Conservation (phyloP, 106 monocot genomes). For the Vanilla planifolia region DNA sequence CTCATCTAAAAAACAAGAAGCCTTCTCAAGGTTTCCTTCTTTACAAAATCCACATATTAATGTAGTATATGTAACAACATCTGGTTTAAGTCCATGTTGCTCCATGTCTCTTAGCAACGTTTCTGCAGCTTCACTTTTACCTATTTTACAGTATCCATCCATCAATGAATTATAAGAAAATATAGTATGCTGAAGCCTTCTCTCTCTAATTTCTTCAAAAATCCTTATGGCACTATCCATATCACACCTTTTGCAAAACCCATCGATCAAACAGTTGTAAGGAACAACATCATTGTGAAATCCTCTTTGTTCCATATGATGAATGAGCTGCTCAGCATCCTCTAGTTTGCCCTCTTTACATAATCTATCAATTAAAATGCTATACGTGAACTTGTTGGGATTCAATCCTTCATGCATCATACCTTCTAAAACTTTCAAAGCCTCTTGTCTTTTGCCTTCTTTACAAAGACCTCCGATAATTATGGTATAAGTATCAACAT, state of each 20-base stretch:
- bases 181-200: conserved; percentile 9
- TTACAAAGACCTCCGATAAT: conserved; percentile 13
- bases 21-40: conserved; percentile 24
- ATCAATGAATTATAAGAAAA: conserved; percentile 21
- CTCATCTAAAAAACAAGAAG: conserved; percentile 59
- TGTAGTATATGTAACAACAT: conserved; percentile 19
- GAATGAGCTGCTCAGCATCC: conserved; percentile 11
- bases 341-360: conserved; percentile 21
- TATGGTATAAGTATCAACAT: conserved; percentile 7
- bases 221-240: conserved; percentile 16
- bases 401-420: conserved; percentile 11
- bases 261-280: conserved; percentile 25
- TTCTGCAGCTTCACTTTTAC: conserved; percentile 19
- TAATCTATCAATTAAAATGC: conserved; percentile 13
- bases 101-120: conserved; percentile 9
- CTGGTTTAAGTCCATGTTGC: conserved; percentile 6
- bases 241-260: conserved; percentile 20
- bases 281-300: conserved; percentile 17
- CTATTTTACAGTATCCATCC: conserved; percentile 25
- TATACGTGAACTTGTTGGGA: conserved; percentile 14
- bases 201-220: conserved; percentile 14
- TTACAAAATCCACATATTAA: conserved; percentile 27
- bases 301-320: conserved; percentile 8
- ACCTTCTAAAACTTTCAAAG: conserved; percentile 5
- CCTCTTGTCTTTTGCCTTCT: conserved; percentile 15